These are phyloP conservation scores for Zymoseptoria passerinii DNA, from an alignment of 2,329 filamentous ascomycete genomes.

Conservation along the genomic window DNA sequence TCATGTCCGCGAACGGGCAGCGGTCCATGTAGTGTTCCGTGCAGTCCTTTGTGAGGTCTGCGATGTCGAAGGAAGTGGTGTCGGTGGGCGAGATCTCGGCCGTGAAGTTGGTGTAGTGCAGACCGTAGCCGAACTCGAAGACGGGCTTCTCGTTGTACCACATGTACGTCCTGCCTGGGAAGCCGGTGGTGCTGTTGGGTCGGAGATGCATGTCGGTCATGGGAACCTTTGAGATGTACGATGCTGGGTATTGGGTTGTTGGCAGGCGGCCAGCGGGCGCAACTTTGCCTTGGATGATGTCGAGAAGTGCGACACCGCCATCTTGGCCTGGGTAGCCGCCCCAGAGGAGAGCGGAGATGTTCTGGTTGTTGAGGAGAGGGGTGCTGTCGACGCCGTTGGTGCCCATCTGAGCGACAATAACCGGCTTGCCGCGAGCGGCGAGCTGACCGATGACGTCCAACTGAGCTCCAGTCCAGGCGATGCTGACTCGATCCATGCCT, in stretches of 20 bases:
- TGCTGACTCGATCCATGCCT: conserved; percentile 42
- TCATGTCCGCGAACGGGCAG: conserved; percentile 37
- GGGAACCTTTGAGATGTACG: conserved; percentile 43
- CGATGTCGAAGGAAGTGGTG: conserved; percentile 27
- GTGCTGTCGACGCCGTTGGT: conserved; percentile 46
- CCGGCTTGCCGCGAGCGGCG: conserved; percentile 40
- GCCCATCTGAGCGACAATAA: conserved; percentile 47
- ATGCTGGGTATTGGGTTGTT: conserved; percentile 48
- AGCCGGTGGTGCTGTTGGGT: conserved; percentile 32
- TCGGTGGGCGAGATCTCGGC: conserved; percentile 15
- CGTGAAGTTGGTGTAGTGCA: conserved; percentile 52
- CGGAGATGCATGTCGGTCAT: conserved; percentile 51
- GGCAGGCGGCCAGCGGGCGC: conserved; percentile 49
- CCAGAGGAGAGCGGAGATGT: conserved; percentile 49
- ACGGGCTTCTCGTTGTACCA: conserved; percentile 48
- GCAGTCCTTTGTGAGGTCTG: conserved; percentile 31
- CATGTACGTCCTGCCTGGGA: conserved; percentile 50
- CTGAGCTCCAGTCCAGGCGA: conserved; percentile 47
- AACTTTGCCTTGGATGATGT: conserved; percentile 44
- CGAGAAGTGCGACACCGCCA: conserved; percentile 48
- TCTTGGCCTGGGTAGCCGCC: conserved; percentile 53
- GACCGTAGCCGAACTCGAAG: conserved; percentile 47
- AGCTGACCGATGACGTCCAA: conserved; percentile 44
- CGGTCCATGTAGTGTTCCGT: conserved; percentile 34
- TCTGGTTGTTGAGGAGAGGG: conserved; percentile 40